Percentiles rank a stretch among this genome's conserved stretches.
These are phyloP conservation scores for Porpolomopsis calyptriformis DNA, from an alignment of 768 basidiomycete species.

Conservation along the genomic window DNA sequence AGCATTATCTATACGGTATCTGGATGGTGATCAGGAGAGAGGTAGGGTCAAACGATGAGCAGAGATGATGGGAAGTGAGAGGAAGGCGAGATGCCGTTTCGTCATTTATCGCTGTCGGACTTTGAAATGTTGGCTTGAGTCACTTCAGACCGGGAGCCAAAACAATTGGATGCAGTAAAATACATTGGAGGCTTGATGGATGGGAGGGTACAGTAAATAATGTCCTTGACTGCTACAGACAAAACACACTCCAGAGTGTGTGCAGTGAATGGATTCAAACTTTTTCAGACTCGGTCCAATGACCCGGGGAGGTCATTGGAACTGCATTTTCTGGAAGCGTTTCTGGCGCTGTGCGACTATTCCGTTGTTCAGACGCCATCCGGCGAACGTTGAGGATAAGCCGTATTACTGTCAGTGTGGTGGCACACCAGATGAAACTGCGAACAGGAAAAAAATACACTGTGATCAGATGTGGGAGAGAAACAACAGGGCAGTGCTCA, in stretches of 20 bases:
- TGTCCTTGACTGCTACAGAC: neutral
- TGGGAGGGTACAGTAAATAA: too few relatives aligned
- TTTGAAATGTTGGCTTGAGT: neutral
- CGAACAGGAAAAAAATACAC: neutral
- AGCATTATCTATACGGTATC: constrained; percentile 9
- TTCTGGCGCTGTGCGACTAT: neutral
- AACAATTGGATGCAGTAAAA: neutral
- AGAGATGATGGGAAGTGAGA: neutral
- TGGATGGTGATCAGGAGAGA: neutral
- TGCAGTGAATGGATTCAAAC: neutral
- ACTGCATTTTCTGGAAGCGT: too few relatives aligned
- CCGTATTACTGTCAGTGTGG: neutral
- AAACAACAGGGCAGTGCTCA: neutral
- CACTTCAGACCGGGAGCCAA: neutral
- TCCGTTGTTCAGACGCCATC: constrained; percentile 1
- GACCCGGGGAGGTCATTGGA: too few relatives aligned
- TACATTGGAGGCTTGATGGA: neutral
- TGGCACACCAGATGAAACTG: constrained; percentile 2
- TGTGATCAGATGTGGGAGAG: neutral
- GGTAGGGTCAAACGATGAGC: neutral
- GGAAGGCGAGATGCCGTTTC: neutral
- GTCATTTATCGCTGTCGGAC: neutral
- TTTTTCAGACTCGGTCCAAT: neutral
- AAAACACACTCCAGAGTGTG: neutral
- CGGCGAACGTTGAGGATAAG: constrained; percentile 6